Base-by-base conservation (phyloP, 805 yeast species). In the Candida tammaniensis region DNA sequence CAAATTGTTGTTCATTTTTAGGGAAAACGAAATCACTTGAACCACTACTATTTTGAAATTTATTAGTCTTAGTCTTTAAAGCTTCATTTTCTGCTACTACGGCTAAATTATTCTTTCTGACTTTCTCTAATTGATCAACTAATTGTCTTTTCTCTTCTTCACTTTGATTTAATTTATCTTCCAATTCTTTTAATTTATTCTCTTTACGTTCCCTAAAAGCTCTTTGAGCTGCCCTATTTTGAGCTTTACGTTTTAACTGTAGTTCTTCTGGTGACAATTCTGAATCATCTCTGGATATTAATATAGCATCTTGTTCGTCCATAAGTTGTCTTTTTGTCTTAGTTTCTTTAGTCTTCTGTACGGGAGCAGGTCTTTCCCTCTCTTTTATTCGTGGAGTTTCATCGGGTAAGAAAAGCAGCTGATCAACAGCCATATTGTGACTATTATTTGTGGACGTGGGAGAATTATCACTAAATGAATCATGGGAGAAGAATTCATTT, bases 121-220 rank as follows among this genome's bases (percentile, higher is more conserved):
- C 51, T 1, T 53, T 54, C n/a, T 75, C 78, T 33, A 79, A 57
- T 44, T 78, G 74, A 25, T 64, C 65, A 30, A 57, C 38, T 18
- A 82, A 53, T 25, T 54, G 54, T 30, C 64, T 68, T 35, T 74
- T 72, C 42, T 78, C 78, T 23, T 51, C 59, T 52, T 82, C 91
- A 26, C 83, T 73, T 38, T 70, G 65, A 12, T 63, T 59, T 40
- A 86, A 59, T 52, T 78, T 78, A 3, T 59, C 59, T 44, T 82
- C 81, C 27, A 86, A 64, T 46, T 82, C 88, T 52, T 80, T 81
- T 41, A 83, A 58, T 47, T 74, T 78, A 32, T 76, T 75, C 54
- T 84, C 93, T 55, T 82, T 84, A 31, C 94, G 75, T 56, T 85
- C 89, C 41, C 95, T 66, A 57, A 84, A 86, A 2, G 95, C 95